Conservation (phyloP, 148 eudicot species). For the Suaeda aralocaspica region DNA sequence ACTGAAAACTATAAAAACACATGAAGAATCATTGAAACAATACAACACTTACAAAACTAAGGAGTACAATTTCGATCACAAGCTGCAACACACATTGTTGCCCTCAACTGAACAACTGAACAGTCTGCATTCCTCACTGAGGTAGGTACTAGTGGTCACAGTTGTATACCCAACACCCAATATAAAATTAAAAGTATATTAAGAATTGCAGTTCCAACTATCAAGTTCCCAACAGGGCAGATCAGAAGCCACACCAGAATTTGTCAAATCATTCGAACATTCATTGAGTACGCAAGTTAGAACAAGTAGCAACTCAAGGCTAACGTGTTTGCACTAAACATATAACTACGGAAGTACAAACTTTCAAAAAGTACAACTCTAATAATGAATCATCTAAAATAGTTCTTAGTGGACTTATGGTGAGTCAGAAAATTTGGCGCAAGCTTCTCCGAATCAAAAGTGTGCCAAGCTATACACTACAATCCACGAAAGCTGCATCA, state of each 20-base stretch:
- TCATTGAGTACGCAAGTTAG: background rate
- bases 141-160: no score
- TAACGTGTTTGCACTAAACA: constrained; percentile 10
- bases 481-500: constrained; percentile 82
- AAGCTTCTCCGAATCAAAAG: constrained; percentile 45
- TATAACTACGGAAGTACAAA: constrained; percentile 17
- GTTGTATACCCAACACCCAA: no score
- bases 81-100: no score
- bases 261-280: background rate
- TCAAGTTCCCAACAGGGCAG: no score
- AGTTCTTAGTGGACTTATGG: constrained; percentile 10
- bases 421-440: constrained; percentile 4
- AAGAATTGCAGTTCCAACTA: no score
- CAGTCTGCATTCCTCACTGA: no score
- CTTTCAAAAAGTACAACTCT: constrained; percentile 17
- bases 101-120: no score
- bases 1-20: no score
- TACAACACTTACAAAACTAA: no score
- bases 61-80: no score
- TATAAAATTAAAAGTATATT: no score
- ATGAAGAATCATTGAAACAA: no score
- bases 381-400: constrained; percentile 19
- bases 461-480: constrained; percentile 92
- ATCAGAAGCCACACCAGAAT: background rate
- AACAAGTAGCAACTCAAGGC: background rate